phyloP scores from a whole-genome alignment of 768 basidiomycete genomes.

The Hericium erinaceus region DNA sequence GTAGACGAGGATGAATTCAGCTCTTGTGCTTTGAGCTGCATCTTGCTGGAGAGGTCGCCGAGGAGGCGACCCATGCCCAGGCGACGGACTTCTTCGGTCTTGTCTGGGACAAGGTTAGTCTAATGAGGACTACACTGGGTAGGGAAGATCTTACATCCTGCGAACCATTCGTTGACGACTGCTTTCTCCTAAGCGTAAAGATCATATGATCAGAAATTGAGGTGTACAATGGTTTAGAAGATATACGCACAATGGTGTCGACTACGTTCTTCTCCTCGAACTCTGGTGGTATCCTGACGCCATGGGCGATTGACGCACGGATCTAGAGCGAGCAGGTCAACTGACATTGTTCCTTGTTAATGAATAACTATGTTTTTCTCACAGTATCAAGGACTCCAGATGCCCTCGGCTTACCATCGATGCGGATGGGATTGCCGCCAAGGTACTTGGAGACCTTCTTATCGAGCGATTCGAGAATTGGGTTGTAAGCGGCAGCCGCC shows the following conservation, averaged over 20 bases:
- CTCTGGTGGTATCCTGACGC: slow-evolving; percentile 59
- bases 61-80: slow-evolving; percentile 74
- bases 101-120: slow-evolving; percentile 34
- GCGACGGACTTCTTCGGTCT: slow-evolving; percentile 62
- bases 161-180: slow-evolving; percentile 72
- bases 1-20: slow-evolving; percentile 17
- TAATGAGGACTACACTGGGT: neutral
- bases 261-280: slow-evolving; percentile 56
- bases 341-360: neutral
- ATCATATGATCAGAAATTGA: neutral
- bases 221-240: too few species aligned
- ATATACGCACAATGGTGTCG: slow-evolving; percentile 42
- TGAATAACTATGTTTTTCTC: neutral
- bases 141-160: slow-evolving; percentile 1
- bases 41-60: slow-evolving; percentile 49
- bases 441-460: slow-evolving; percentile 59
- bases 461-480: slow-evolving; percentile 52
- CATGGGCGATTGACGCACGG: slow-evolving; percentile 62
- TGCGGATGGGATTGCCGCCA: slow-evolving; percentile 55
- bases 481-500: slow-evolving; percentile 57
- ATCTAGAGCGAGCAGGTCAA: slow-evolving; percentile 30
- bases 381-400: slow-evolving; percentile 73
- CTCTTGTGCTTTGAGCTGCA: slow-evolving; percentile 46
- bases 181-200: slow-evolving; percentile 48
- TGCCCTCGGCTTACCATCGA: slow-evolving; percentile 69